Evolutionary conservation across 805 yeast genomes (phyloP), one percentile per base, ranked within the genome.

Genomic region (Hanseniaspora valbyensis): DNA sequence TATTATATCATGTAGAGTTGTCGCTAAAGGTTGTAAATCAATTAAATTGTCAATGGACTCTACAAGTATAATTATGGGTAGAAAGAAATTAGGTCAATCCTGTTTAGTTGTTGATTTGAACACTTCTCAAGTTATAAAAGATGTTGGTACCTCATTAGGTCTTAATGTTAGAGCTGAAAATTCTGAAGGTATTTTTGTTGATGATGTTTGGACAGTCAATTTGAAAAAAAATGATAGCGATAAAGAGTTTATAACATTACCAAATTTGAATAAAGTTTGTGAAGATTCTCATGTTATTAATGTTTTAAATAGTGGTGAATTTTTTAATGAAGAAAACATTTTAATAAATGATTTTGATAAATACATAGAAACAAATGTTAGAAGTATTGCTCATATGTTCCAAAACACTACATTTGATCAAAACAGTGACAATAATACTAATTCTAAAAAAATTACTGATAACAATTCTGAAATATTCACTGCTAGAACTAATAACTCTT

Each of bases 161-260:
- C 14, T 48, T 14, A 48, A 48, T 37, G 51, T 48, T 4, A 48
- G 51, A 48, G 36, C 21, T 7, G 51, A 48, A 18, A 32, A 37
- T 7, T 48, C 51, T 2, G 32, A 40, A 19, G 51, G 51, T 7
- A 48, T 48, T 8, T 32, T 48, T 34, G 43, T 39, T 13, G 22
- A 49, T 55, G 30, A 55, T 56, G 45, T 63, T 68, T 6, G 50
- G 42, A 13, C 53, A 56, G 34, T 49, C 57, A 33, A 16, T 14
- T 24, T 24, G n/a, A 32, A 25, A 12, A 8, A 22, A 2, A 56
- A 63, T 4, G 14, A 3, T 30, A 34, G 7, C 7, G 13, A 33
- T 19, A 21, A 54, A 56, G 65, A n/a, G 58, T 59, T 32, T 13
- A 34, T 28, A 73, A 72, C 53, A 8, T 8, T 48, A 3, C 53